Percentiles rank a stretch among this genome's conserved stretches.
Conservation (phyloP, 805 yeast species). For the Martiniozyma abietophila region DNA sequence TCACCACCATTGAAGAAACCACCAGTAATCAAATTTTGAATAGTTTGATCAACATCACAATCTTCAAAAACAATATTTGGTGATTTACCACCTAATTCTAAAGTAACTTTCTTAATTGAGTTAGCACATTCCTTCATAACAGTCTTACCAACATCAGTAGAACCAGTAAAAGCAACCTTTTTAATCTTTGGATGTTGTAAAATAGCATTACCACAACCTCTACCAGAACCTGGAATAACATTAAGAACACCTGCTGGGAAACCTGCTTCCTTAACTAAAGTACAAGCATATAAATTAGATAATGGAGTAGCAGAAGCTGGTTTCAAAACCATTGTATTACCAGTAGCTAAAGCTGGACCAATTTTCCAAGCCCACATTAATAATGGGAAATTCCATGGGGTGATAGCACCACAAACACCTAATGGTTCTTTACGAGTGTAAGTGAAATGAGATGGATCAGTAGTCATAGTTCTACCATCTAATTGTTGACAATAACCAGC, state of each 20-base stretch:
- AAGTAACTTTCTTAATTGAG: conserved; percentile 66
- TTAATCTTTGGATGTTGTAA: conserved; percentile 71
- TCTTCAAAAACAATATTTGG: conserved; percentile 78
- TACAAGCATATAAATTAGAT: conserved; percentile 70
- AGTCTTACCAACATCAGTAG: conserved; percentile 75
- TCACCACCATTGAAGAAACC: conserved; percentile 87
- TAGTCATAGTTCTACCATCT: conserved; percentile 53
- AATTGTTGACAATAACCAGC: conserved; percentile 70
- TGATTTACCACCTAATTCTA: conserved; percentile 87
- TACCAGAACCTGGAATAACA: conserved; percentile 81
- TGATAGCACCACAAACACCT: conserved; percentile 77
- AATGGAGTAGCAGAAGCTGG: conserved; percentile 75
- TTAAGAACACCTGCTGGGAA: conserved; percentile 88
- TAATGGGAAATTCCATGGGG: conserved; percentile 81
- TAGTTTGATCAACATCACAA: conserved; percentile 58
- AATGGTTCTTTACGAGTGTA: conserved; percentile 66
- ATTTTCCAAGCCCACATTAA: conserved; percentile 75
- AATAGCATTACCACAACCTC: conserved; percentile 73
- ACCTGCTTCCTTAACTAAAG: conserved; percentile 69
- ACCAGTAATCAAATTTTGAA: conserved; percentile 61
- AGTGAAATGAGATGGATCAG: conserved; percentile 54
- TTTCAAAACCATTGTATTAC: conserved; percentile 64
- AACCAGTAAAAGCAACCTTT: conserved; percentile 93
- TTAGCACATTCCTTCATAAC: conserved; percentile 67
- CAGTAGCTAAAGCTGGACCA: conserved; percentile 71